A percentile compares a stretch with the other conserved stretches of the same genome.
Conservation (phyloP, 495 filamentous ascomycete species). For the Neurospora intermedia region DNA sequence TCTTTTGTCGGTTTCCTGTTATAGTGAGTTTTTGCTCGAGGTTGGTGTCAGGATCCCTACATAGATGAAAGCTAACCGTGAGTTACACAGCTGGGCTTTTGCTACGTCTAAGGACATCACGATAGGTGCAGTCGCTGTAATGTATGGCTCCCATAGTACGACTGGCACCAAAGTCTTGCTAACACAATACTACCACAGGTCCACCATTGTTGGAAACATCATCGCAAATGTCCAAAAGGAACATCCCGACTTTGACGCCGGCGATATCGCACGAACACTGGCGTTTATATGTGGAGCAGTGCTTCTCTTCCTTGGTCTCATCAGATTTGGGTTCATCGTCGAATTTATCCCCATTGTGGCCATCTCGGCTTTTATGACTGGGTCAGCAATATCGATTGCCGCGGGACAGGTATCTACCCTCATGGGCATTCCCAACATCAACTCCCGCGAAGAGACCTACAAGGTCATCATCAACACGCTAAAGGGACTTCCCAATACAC, state of each 20-base stretch:
- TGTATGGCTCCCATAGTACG: background rate
- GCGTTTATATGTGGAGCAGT: conserved; percentile 37
- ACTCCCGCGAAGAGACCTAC: conserved; percentile 39
- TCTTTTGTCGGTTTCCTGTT: conserved; percentile 56
- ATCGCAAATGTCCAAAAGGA: conserved; percentile 43
- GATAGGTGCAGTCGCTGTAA: conserved; percentile 44
- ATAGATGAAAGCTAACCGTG: background rate
- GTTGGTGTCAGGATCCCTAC: background rate
- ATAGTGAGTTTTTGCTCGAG: conserved; percentile 21
- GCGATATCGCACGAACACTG: conserved; percentile 33
- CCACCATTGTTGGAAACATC: conserved; percentile 72
- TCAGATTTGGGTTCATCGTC: conserved; percentile 39
- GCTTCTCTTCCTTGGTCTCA: conserved; percentile 37
- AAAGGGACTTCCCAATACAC: conserved; percentile 32
- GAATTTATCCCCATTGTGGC: conserved; percentile 43
- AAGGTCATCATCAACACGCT: conserved; percentile 43
- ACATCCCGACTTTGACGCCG: conserved; percentile 26
- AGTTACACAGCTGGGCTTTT: conserved; percentile 40
- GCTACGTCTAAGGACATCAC: conserved; percentile 61
- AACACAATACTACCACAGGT: conserved; percentile 41
- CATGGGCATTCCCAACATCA: conserved; percentile 36
- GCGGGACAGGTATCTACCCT: conserved; percentile 39
- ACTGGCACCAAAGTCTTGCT: background rate
- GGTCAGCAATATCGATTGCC: conserved; percentile 41
- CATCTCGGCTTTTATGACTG: conserved; percentile 45